These are phyloP conservation scores for Pyrenophora tritici-repentis DNA, from an alignment of 2,329 filamentous ascomycete genomes.

Conservation along the genomic window DNA sequence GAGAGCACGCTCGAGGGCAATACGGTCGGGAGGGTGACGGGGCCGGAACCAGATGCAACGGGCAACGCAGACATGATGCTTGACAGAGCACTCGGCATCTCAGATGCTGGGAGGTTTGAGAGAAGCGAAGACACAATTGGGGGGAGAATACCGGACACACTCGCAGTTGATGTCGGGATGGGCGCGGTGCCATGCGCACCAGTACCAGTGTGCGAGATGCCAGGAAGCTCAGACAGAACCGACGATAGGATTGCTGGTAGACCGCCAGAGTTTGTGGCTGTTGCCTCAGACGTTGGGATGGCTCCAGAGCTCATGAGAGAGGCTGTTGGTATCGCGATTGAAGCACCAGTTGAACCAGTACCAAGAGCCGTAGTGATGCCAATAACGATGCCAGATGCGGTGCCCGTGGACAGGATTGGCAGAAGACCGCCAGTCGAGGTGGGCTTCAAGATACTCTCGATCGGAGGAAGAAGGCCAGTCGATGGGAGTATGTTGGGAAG, in stretches of 20 bases:
- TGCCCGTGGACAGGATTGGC: no score
- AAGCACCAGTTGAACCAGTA: constrained; percentile 19
- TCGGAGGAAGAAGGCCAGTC: constrained; percentile 11
- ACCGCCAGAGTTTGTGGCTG: constrained; percentile 16
- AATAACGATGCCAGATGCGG: constrained; percentile 40
- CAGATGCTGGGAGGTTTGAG: constrained; percentile 23
- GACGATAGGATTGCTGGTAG: constrained; percentile 26
- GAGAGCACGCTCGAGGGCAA: constrained; percentile 13
- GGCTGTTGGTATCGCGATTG: constrained; percentile 19
- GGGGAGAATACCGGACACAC: constrained; percentile 23
- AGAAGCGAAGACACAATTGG: constrained; percentile 22
- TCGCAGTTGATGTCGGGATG: constrained; percentile 17
- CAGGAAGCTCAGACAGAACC: constrained; percentile 28
- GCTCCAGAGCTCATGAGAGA: constrained; percentile 20
- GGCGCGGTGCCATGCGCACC: constrained; percentile 21
- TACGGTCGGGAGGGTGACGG: constrained; percentile 10
- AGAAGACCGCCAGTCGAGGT: background rate
- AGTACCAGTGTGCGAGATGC: constrained; percentile 24
- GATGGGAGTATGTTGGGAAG: background rate
- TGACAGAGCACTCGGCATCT: constrained; percentile 23
- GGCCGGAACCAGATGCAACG: constrained; percentile 24
- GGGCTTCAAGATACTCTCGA: constrained; percentile 6
- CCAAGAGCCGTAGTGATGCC: constrained; percentile 45
- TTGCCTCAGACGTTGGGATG: constrained; percentile 30
- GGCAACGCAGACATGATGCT: constrained; percentile 22